A percentile compares a stretch with the other conserved stretches of the same genome.
phyloP scores from a whole-genome alignment of 1,284 basidiomycete genomes.

The Kwoniella shivajii region DNA sequence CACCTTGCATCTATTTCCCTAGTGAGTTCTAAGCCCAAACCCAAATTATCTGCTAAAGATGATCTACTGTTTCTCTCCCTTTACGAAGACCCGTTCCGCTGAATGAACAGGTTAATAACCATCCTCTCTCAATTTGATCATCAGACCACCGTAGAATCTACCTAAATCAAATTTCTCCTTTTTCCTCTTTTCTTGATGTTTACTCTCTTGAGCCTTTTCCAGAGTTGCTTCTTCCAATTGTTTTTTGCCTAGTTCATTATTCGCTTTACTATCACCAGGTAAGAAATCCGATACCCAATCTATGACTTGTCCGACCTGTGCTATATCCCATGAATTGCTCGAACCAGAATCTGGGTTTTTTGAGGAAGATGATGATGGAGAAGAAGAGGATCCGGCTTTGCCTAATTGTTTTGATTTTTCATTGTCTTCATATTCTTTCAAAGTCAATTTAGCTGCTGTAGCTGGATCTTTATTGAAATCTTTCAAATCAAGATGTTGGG shows the following conservation, averaged over 20 bases:
- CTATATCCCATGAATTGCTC: slow-evolving; percentile 41
- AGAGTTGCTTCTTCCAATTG: slow-evolving; percentile 46
- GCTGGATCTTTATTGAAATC: not conserved
- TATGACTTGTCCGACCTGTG: slow-evolving; percentile 51
- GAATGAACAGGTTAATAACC: slow-evolving; percentile 32
- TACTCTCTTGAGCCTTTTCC: slow-evolving; percentile 34
- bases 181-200: slow-evolving; percentile 34
- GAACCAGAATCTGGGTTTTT: too few species aligned
- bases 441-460: not conserved
- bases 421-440: slow-evolving; percentile 7
- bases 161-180: slow-evolving; percentile 53
- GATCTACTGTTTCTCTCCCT: too few species aligned
- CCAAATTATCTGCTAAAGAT: too few species aligned
- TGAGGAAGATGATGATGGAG: slow-evolving; percentile 1
- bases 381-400: slow-evolving; percentile 14
- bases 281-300: slow-evolving; percentile 54
- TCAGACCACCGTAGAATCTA: slow-evolving; percentile 54
- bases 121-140: slow-evolving; percentile 53
- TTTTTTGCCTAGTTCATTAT: slow-evolving; percentile 36
- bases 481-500: too few species aligned
- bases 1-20: too few species aligned
- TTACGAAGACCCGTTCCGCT: not conserved
- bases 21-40: too few species aligned
- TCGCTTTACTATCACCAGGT: slow-evolving; percentile 23
- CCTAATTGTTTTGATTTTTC: slow-evolving; percentile 1